phyloP scores from a whole-genome alignment of 2,329 filamentous ascomycete genomes.

The Fusarium proliferatum region DNA sequence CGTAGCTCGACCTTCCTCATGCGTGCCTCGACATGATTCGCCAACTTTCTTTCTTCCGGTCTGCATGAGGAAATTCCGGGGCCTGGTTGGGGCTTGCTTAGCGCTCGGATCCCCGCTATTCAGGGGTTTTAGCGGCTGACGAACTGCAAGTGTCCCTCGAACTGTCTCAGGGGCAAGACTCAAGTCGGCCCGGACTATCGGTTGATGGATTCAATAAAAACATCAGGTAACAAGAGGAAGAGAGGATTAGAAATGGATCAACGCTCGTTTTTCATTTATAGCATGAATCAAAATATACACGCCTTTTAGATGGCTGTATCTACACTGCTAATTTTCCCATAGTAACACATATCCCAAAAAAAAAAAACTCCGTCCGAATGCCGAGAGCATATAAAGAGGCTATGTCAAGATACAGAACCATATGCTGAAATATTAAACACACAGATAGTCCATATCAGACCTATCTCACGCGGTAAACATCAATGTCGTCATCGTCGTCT shows the following conservation, averaged over 20 bases:
- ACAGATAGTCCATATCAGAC: constrained; percentile 12
- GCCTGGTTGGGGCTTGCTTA: constrained; percentile 26
- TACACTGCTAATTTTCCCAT: constrained; percentile 19
- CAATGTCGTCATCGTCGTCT: constrained; percentile 40
- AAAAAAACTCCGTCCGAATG: constrained; percentile 26
- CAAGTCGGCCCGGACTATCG: neutral
- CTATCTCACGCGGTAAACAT: constrained; percentile 36
- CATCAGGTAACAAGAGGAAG: neutral
- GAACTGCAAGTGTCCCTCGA: constrained; percentile 20
- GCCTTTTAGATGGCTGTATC: constrained; percentile 17
- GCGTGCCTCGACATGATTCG: constrained; percentile 26
- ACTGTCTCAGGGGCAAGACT: constrained; percentile 22
- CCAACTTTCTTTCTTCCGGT: constrained; percentile 11
- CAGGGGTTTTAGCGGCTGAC: constrained; percentile 33
- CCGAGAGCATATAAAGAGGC: constrained; percentile 9
- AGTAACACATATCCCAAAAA: constrained; percentile 7
- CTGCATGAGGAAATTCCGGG: constrained; percentile 30
- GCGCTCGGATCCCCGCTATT: constrained; percentile 31
- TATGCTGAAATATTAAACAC: constrained; percentile 11
- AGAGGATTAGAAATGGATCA: neutral
- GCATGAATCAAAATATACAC: constrained; percentile 17
- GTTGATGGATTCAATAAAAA: neutral
- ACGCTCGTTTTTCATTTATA: constrained; percentile 21
- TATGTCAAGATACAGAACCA: constrained; percentile 14
- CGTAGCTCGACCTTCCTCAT: constrained; percentile 15